Evolutionary conservation across 129 eudicot genomes (phyloP).

Genomic region (Arctium minus): DNA sequence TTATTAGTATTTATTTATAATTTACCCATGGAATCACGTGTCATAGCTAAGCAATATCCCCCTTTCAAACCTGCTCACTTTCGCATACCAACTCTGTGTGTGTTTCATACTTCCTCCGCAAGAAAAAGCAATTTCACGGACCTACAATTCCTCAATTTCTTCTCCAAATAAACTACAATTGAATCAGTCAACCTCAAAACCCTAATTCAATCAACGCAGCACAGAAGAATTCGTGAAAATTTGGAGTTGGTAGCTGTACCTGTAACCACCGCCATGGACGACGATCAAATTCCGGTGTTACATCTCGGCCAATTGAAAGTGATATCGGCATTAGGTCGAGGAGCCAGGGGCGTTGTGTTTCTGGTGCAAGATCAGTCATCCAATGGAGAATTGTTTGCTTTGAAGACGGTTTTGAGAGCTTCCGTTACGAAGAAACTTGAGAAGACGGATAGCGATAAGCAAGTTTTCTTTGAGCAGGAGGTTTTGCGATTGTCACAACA

Average conservation of each 20-base stretch:
- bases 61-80: constrained; percentile 9
- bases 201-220: not conserved
- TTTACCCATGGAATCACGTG: constrained; percentile 6
- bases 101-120: constrained; percentile 29
- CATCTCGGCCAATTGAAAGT: constrained; percentile 43
- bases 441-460: constrained; percentile 7
- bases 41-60: constrained; percentile 9
- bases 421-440: constrained; percentile 35
- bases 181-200: not conserved
- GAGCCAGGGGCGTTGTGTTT: constrained; percentile 91
- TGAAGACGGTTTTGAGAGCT: constrained; percentile 56
- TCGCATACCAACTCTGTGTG: constrained; percentile 10
- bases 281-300: constrained; percentile 22
- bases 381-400: constrained; percentile 45
- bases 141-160: not conserved
- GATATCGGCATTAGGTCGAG: constrained; percentile 63
- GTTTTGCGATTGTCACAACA: constrained; percentile 54
- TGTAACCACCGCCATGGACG: constrained; percentile 35
- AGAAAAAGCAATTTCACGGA: constrained; percentile 16
- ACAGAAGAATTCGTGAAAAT: not conserved
- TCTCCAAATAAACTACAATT: not conserved
- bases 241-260: not conserved
- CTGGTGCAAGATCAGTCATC: constrained; percentile 37
- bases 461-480: constrained; percentile 55
- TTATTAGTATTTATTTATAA: not conserved